Percentiles rank a stretch among this genome's conserved stretches.
These are phyloP conservation scores for Oryza officinalis DNA, from an alignment of 176 grass and related monocot genomes.

Conservation along the genomic window DNA sequence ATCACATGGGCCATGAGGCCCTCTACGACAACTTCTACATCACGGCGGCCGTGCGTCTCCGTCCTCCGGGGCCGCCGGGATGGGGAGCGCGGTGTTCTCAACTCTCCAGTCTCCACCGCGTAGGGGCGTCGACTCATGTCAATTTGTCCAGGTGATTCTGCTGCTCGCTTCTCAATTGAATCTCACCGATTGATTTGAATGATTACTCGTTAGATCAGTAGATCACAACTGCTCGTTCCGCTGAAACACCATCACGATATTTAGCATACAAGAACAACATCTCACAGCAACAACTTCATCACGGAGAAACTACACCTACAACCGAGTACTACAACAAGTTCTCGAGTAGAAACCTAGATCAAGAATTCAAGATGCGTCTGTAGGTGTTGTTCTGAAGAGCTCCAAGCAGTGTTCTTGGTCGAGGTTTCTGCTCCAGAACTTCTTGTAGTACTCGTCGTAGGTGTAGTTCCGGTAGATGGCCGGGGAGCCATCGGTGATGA, in stretches of 20 bases:
- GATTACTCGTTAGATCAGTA: background rate
- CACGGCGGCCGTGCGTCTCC: too few species aligned
- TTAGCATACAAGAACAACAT: background rate
- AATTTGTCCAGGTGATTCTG: background rate
- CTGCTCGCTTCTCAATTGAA: too few species aligned
- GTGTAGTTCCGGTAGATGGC: conserved; percentile 67
- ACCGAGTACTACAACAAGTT: conserved; percentile 58
- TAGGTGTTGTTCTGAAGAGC: conserved; percentile 47
- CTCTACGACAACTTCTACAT: too few species aligned
- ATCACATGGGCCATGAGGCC: too few species aligned
- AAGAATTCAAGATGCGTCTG: too few species aligned
- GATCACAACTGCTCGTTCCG: background rate
- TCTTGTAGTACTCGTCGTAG: conserved; percentile 78
- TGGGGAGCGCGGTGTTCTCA: too few species aligned
- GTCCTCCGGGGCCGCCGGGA: too few species aligned
- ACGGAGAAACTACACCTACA: conserved; percentile 52
- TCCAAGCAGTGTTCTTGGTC: conserved; percentile 76
- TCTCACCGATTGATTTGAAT: background rate
- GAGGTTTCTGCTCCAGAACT: conserved; percentile 78
- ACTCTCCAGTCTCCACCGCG: too few species aligned
- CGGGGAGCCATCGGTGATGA: conserved; percentile 34
- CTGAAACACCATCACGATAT: background rate
- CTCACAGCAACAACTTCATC: conserved; percentile 23
- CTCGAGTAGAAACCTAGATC: conserved; percentile 61
- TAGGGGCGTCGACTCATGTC: background rate